phyloP scores from a whole-genome alignment of 2,329 filamentous ascomycete species.

The Karstenula rhodostoma region DNA sequence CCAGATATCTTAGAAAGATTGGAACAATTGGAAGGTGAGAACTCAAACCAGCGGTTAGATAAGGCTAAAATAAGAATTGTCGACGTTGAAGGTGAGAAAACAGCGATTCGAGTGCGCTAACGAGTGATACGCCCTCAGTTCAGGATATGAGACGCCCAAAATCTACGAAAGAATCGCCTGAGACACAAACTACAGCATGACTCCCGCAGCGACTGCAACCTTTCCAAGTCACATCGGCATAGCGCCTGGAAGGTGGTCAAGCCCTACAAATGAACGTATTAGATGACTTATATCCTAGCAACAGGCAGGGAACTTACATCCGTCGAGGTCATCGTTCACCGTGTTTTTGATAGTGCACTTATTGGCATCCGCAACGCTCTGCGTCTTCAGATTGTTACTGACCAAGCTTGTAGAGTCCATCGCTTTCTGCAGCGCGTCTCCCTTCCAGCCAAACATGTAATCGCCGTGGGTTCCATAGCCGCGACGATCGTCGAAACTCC shows the following conservation, averaged over 20 bases:
- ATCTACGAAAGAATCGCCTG: background rate
- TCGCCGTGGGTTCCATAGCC: slow-evolving; percentile 38
- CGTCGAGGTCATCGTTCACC: slow-evolving; percentile 15
- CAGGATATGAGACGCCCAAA: background rate
- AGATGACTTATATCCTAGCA: background rate
- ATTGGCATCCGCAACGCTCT: slow-evolving; percentile 20
- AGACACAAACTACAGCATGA: background rate
- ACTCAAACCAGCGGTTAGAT: background rate
- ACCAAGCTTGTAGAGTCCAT: slow-evolving; percentile 36
- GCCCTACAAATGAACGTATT: slow-evolving; percentile 4
- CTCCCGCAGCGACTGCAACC: background rate
- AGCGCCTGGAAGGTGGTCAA: slow-evolving; percentile 10
- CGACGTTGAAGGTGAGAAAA: background rate
- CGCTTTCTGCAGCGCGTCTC: slow-evolving; percentile 31
- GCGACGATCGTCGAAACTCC: slow-evolving; percentile 29
- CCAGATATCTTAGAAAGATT: background rate
- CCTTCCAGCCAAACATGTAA: slow-evolving; percentile 39
- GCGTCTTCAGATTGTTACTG: slow-evolving; percentile 27
- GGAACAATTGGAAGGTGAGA: background rate
- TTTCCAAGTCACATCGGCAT: slow-evolving; percentile 3
- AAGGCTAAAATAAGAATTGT: background rate
- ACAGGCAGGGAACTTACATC: slow-evolving; percentile 14
- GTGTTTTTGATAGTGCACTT: slow-evolving; percentile 11
- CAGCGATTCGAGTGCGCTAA: background rate
- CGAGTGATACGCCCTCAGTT: background rate